Evolutionary conservation across 768 basidiomycete species (phyloP).

Genomic region (Gymnopilus junonius): DNA sequence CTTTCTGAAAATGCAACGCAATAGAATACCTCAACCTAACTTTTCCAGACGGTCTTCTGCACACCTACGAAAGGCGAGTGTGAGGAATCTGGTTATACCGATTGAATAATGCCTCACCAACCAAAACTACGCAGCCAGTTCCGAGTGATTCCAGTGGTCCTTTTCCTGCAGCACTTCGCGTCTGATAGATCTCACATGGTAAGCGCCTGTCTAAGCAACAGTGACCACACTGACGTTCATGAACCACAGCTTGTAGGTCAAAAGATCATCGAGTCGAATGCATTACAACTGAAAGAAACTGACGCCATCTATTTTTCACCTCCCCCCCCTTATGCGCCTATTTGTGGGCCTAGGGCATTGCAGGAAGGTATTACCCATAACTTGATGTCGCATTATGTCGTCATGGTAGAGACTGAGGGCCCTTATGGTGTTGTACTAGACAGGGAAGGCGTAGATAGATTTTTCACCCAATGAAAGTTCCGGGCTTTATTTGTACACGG

Average conservation of each 20-base stretch:
- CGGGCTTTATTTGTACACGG: not conserved
- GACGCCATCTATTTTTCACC: slow-evolving; percentile 40
- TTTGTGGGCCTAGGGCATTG: slow-evolving; percentile 49
- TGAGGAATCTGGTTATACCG: not conserved
- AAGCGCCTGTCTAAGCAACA: slow-evolving; percentile 18
- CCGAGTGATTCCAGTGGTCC: slow-evolving; percentile 57
- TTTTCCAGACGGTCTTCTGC: slow-evolving; percentile 41
- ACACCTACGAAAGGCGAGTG: slow-evolving; percentile 49
- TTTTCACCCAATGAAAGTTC: slow-evolving; percentile 19
- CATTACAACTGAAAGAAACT: not conserved
- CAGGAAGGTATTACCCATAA: slow-evolving; percentile 49
- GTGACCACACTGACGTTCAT: not conserved
- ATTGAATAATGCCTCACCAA: no score
- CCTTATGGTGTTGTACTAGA: slow-evolving; percentile 39
- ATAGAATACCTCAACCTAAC: slow-evolving; percentile 52
- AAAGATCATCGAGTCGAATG: not conserved
- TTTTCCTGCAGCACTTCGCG: slow-evolving; percentile 64
- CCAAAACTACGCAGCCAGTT: slow-evolving; percentile 50
- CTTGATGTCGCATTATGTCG: slow-evolving; percentile 62
- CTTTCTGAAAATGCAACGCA: slow-evolving; percentile 7
- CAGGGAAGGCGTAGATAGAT: slow-evolving; percentile 38
- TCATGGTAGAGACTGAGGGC: slow-evolving; percentile 39
- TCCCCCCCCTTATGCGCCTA: slow-evolving; percentile 53
- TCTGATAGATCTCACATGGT: slow-evolving; percentile 84
- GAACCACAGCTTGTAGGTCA: not conserved